Conservation (phyloP, 2,329 filamentous ascomycete genomes). For the Scedosporium apiospermum region DNA sequence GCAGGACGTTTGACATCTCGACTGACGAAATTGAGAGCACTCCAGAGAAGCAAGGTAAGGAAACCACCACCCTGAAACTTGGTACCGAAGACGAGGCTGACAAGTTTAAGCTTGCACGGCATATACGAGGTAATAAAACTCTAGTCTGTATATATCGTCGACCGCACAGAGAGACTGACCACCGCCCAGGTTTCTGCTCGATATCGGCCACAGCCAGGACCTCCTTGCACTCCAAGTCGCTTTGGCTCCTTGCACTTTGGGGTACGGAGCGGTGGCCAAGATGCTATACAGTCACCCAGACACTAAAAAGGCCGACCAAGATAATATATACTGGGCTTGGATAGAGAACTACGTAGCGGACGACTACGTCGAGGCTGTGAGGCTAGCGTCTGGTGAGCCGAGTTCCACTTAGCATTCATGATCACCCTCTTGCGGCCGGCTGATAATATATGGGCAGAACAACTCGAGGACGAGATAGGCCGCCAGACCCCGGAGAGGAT, state of each 20-base stretch:
- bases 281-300: conserved; percentile 54
- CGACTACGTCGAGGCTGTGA: conserved; percentile 66
- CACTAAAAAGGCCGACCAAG: conserved; percentile 42
- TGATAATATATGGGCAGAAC: conserved; percentile 24
- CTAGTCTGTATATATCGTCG: background rate
- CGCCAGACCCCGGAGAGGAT: conserved; percentile 64
- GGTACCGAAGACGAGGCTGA: background rate
- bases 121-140: conserved; percentile 44
- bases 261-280: conserved; percentile 71
- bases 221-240: conserved; percentile 81
- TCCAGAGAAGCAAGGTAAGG: conserved; percentile 41
- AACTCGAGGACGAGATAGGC: conserved; percentile 68
- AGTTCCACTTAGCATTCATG: background rate
- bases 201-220: conserved; percentile 79
- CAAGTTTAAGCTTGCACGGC: conserved; percentile 56
- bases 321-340: conserved; percentile 80
- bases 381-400: conserved; percentile 55
- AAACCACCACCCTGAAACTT: background rate
- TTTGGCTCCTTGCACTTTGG: conserved; percentile 79
- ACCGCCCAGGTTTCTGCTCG: conserved; percentile 62
- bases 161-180: conserved; percentile 9
- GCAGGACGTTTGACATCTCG: conserved; percentile 68
- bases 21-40: conserved; percentile 61
- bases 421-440: background rate
- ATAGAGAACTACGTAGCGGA: conserved; percentile 80